Evolutionary conservation across 139 green algal genomes (phyloP), one percentile per base, ranked within the genome.

Genomic region (Edaphochlamys debaryana): DNA sequence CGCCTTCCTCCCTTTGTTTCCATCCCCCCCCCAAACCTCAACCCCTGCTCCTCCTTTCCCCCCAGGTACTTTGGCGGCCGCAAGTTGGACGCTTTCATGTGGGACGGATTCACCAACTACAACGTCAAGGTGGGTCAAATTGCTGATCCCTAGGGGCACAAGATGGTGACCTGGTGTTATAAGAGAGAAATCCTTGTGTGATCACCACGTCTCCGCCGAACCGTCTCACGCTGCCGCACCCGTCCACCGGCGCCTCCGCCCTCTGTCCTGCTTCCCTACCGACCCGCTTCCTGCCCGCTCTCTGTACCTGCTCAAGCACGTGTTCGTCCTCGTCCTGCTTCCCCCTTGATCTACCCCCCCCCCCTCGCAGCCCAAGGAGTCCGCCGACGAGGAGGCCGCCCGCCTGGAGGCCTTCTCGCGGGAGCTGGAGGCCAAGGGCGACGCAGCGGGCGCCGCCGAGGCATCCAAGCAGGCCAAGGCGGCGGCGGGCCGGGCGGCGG

Each of bases 21-120:
- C 3, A 38, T 7, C 37, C 20, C 40, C 68, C 27, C 0, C 23
- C n/a, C n/a, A n/a, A n/a, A n/a, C n/a, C n/a, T n/a, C n/a, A n/a
- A n/a, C n/a, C n/a, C n/a, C n/a, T n/a, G n/a, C n/a, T n/a, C n/a
- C n/a, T n/a, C n/a, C n/a, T n/a, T n/a, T n/a, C n/a, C n/a, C 22
- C 30, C 13, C 72, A 87, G 86, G 20, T 99, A 94, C 79, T 99
- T 99, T 87, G 96, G 86, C 3, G 95, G 96, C 7, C 87, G 90
- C 19, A 87, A 94, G 79, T 63, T 99, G 23, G 79, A 58, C 54
- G 96, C 96, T 0, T 50, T 71, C 50, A 91, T 96, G 86, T 98
- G 94, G 90, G 95, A 99, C 67, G 96, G 96, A 37, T 69, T 94
- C 42, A 95, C 93, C 38, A 98, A 96, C 41, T 98, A 94, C 82